These are phyloP conservation scores for Brassica hybrid DNA, from an alignment of 441 rosid genomes.

Conservation along the genomic window DNA sequence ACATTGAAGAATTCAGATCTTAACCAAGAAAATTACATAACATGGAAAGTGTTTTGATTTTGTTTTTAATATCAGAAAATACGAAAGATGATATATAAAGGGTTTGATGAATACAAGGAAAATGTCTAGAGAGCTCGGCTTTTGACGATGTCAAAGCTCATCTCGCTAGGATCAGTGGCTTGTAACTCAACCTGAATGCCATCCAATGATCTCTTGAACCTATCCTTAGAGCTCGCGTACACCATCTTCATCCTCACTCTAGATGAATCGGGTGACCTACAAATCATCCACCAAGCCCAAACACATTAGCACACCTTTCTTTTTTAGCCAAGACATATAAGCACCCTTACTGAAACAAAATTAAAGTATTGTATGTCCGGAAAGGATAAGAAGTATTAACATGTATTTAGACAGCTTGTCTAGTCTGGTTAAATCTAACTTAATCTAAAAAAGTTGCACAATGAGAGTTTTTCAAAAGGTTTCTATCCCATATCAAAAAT, in stretches of 20 bases:
- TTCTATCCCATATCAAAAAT: not conserved
- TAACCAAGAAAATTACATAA: conserved; percentile 27
- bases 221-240: conserved; percentile 45
- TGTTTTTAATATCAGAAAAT: not conserved
- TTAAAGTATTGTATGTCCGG: not conserved
- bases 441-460: not conserved
- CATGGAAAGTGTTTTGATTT: not conserved
- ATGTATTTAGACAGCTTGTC: not conserved
- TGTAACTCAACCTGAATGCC: conserved; percentile 47
- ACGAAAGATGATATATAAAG: conserved; percentile 16
- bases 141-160: conserved; percentile 44
- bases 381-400: not conserved
- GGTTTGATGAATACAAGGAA: not conserved
- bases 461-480: not conserved
- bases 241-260: conserved; percentile 49
- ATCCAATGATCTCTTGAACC: conserved; percentile 46
- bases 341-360: not conserved
- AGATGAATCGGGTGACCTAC: conserved; percentile 44
- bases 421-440: not conserved
- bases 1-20: not conserved
- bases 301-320: not conserved
- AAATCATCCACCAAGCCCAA: conserved; percentile 16
- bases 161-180: conserved; percentile 48
- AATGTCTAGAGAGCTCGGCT: conserved; percentile 42
- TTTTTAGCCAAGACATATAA: not conserved